Conservation (phyloP, 2,329 filamentous ascomycete genomes). For the Fusarium compactum region DNA sequence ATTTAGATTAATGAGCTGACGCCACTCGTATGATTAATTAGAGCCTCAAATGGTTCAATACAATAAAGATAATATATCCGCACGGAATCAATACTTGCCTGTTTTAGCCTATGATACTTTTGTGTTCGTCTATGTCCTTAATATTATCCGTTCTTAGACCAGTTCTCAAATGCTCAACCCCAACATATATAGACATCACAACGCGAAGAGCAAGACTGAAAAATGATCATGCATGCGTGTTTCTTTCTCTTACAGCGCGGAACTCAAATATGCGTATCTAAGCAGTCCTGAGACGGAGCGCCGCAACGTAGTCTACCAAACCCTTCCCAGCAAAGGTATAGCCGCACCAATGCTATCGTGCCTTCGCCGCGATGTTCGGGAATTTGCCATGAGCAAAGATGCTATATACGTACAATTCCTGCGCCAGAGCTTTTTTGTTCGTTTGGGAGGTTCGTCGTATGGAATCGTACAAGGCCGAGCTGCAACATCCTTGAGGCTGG, state of each 20-base stretch:
- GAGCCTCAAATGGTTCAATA: not conserved
- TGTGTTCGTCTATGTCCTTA: not conserved
- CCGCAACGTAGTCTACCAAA: conserved; percentile 30
- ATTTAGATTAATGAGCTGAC: conserved; percentile 16
- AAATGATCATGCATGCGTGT: conserved; percentile 40
- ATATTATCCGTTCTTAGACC: not conserved
- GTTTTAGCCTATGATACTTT: not conserved
- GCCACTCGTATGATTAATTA: conserved; percentile 3
- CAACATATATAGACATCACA: conserved; percentile 5
- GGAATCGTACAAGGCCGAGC: conserved; percentile 49
- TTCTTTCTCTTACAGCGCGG: conserved; percentile 43
- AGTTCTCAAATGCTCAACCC: not conserved
- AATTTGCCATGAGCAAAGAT: conserved; percentile 39
- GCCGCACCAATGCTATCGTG: conserved; percentile 21
- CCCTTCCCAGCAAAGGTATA: conserved; percentile 33
- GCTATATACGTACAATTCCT: conserved; percentile 40
- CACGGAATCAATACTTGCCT: not conserved
- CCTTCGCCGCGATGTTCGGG: conserved; percentile 25
- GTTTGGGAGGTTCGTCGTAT: conserved; percentile 36
- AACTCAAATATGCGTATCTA: conserved; percentile 49
- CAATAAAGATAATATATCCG: conserved; percentile 3
- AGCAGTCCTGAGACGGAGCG: conserved; percentile 39
- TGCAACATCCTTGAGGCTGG: conserved; percentile 33
- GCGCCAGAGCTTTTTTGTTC: conserved; percentile 33
- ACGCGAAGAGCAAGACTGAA: not conserved